Percentiles rank a stretch among this genome's conserved stretches.
Conservation (phyloP, 2,329 filamentous ascomycete species). For the Pyrenophora teres region DNA sequence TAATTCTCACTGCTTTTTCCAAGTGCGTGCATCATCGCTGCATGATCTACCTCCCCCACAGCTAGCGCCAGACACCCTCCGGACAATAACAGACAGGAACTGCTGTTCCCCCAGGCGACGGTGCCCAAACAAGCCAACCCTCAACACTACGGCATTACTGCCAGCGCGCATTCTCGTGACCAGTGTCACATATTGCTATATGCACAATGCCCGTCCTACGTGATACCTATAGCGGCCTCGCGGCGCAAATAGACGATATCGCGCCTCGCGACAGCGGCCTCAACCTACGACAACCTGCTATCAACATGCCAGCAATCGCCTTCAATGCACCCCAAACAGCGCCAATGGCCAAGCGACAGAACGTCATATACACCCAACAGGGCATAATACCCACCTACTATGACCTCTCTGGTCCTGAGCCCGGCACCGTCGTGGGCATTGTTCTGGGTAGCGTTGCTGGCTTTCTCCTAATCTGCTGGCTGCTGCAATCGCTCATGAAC, state of each 20-base stretch:
- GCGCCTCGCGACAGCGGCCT: conserved; percentile 27
- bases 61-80: conserved; percentile 29
- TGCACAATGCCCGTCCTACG: conserved; percentile 38
- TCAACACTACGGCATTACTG: conserved; percentile 8
- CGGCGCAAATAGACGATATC: conserved; percentile 29
- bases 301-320: conserved; percentile 17
- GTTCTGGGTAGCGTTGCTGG: conserved; percentile 60
- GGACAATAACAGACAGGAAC: conserved; percentile 22
- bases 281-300: conserved; percentile 23
- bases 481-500: conserved; percentile 52
- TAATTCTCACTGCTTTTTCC: conserved; percentile 3
- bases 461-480: conserved; percentile 59
- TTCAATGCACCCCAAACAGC: conserved; percentile 19
- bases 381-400: conserved; percentile 66
- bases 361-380: conserved; percentile 21
- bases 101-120: conserved; percentile 24
- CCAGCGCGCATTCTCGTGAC: conserved; percentile 16
- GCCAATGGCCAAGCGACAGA: conserved; percentile 26
- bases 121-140: conserved; percentile 11
- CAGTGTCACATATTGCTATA: conserved; percentile 12
- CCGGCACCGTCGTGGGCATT: conserved; percentile 65
- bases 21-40: conserved; percentile 15
- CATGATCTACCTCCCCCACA: conserved; percentile 17
- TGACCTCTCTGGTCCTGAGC: conserved; percentile 57
- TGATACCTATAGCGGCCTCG: conserved; percentile 23